Base-by-base conservation (phyloP, 2,329 filamentous ascomycete genomes). In the Ophiosphaerella narmari region DNA sequence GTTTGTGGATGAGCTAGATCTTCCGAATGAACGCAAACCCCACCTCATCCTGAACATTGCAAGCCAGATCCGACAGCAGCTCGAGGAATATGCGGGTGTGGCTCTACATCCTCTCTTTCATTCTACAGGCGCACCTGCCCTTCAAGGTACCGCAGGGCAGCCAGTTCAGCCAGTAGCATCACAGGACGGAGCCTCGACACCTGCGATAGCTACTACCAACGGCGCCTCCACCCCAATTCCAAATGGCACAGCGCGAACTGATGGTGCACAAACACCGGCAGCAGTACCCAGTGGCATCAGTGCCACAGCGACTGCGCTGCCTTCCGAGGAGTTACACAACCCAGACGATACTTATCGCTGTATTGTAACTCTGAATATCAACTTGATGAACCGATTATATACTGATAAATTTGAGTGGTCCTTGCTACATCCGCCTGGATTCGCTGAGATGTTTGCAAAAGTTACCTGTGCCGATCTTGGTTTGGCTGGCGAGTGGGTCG, bases 341-440 rank as follows among this genome's bases (percentile, higher is more conserved):
- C 91, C 91, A 4, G 92, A 97, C 68, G 93, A 97, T 72, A 92
- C 90, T 2, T 97, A 97, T 74, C 86, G 94, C 41, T 97, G 94
- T 71, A 88, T 97, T 63, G 87, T 99, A 60, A 90, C 86, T 38
- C 79, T 99, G 38, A 96, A 89, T 69, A 89, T 99, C 66, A 97
- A 96, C 67, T 82, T 97, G 18, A 87, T 91, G 45, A 96, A 95
- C 48, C 87, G 89, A 62, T 82, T 97, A 11, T 97, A 97, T 74
- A 95, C 90, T 3, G 94, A 99, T 79, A 96, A 92, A 68, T 97
- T 99, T 58, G 93, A 97, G 72, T 97, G 93, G 93, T 97, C 93
- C 5, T 79, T 99, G 16, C 80, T 96, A 14, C 92, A 97, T 66
- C 91, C 92, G 2, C 89, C 91, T 1, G 93, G 93, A 18, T 91